A percentile compares a stretch with the other conserved stretches of the same genome.
Conservation (phyloP, 805 yeast species). For the Hanseniaspora vineae region DNA sequence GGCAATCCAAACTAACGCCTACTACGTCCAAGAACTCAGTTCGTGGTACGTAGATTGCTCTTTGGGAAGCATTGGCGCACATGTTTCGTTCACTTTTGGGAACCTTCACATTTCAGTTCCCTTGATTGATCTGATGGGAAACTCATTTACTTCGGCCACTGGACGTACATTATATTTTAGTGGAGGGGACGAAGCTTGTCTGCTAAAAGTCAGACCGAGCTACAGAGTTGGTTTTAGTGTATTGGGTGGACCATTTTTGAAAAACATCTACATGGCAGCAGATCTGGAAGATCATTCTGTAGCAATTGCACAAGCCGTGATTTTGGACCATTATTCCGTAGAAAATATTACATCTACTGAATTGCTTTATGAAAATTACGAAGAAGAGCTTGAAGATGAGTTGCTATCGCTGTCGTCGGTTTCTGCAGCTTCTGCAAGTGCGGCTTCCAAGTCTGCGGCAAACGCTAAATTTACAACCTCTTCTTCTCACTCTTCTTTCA, state of each 20-base stretch:
- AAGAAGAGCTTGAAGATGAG: no score
- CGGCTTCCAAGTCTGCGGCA: not conserved
- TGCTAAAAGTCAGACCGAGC: slow-evolving; percentile 37
- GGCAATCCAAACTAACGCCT: slow-evolving; percentile 61
- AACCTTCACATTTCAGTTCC: slow-evolving; percentile 38
- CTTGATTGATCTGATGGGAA: slow-evolving; percentile 31
- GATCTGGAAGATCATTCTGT: slow-evolving; percentile 44
- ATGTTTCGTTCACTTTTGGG: slow-evolving; percentile 40
- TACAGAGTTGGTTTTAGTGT: slow-evolving; percentile 34
- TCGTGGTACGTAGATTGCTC: slow-evolving; percentile 56
- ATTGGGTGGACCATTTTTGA: slow-evolving; percentile 47
- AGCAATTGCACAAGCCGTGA: slow-evolving; percentile 40
- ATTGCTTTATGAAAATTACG: no score
- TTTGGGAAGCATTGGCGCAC: slow-evolving; percentile 35
- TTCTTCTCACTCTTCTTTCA: slow-evolving; percentile 3
- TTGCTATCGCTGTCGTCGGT: no score
- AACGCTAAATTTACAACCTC: not conserved
- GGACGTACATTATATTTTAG: slow-evolving; percentile 33
- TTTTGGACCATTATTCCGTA: slow-evolving; percentile 5
- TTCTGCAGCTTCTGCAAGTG: no score
- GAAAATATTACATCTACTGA: not conserved
- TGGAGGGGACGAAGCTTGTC: slow-evolving; percentile 44
- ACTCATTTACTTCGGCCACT: slow-evolving; percentile 21
- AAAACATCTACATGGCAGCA: slow-evolving; percentile 43
- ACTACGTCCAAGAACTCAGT: slow-evolving; percentile 32